A percentile compares a stretch with the other conserved stretches of the same genome.
phyloP scores from a whole-genome alignment of 1,284 basidiomycete species.

The Cerioporus squamosus region DNA sequence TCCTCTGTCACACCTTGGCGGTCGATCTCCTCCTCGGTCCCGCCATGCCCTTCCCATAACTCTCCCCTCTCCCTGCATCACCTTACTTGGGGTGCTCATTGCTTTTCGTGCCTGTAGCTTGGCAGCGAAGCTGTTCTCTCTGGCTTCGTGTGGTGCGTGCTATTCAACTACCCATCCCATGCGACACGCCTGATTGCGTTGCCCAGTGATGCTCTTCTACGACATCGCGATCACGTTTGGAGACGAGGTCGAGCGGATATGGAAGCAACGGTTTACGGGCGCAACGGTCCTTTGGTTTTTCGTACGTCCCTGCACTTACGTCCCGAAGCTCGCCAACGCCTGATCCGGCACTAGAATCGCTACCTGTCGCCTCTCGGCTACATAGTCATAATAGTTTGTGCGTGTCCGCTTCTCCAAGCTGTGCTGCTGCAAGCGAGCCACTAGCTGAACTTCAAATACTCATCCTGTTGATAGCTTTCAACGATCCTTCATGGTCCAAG shows the following conservation, averaged over 20 bases:
- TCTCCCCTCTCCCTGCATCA: background rate
- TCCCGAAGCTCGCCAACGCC: background rate
- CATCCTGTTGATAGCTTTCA: slow-evolving; percentile 25
- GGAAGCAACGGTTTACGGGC: slow-evolving; percentile 34
- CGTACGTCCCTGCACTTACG: slow-evolving; percentile 15
- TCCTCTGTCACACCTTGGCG: background rate
- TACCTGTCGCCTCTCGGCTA: slow-evolving; percentile 33
- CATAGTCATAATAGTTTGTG: slow-evolving; percentile 33
- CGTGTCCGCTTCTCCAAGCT: slow-evolving; percentile 4
- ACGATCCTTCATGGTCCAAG: slow-evolving; percentile 30
- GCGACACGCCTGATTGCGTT: slow-evolving; percentile 3
- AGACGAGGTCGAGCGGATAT: slow-evolving; percentile 35
- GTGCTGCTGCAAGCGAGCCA: background rate
- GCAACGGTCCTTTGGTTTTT: slow-evolving; percentile 33
- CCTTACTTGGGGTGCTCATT: slow-evolving; percentile 2
- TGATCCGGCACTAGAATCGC: slow-evolving; percentile 28
- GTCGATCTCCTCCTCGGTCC: slow-evolving; percentile 2
- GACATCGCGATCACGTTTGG: slow-evolving; percentile 34
- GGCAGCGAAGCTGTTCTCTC: slow-evolving; percentile 33
- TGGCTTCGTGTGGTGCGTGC: slow-evolving; percentile 33
- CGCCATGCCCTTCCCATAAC: background rate
- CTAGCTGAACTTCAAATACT: background rate
- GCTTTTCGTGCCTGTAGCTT: slow-evolving; percentile 14
- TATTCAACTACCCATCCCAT: background rate
- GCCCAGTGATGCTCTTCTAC: slow-evolving; percentile 34